Evolutionary conservation across 768 basidiomycete species (phyloP), one percentile per base, ranked within the genome.

Genomic region (Russula ochroleuca): DNA sequence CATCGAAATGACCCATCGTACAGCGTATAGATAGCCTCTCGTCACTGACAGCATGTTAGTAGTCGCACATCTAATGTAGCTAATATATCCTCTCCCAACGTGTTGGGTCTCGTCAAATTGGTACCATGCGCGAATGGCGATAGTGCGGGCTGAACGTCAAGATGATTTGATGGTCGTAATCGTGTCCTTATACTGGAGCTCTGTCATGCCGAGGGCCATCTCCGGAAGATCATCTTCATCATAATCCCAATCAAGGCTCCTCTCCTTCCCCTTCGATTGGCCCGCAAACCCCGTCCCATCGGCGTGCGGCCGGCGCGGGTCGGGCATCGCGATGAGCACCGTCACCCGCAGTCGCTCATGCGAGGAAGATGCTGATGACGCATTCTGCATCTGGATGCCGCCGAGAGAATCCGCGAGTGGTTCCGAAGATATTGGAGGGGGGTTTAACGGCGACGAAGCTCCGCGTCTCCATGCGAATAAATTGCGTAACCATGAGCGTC

Each of bases 291-390:
- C 43, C 19, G 11, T 35, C 21, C 45, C 37, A 40, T 59, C 53
- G 35, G 41, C 28, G 54, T 63, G 66, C 31, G 69, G 62, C 33
- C 67, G 70, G 19, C 68, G 72, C 19, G 73, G 75, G 19, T 77
- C 73, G 2, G 85, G 85, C 85, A 85, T 85, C 19, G 80, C 78
- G 50, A 86, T 77, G 62, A 86, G 74, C 3, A 85, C 81, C 19
- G 83, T 78, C 13, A 86, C 76, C 68, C 84, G 81, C 23, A 84
- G 23, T 5, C 11, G 65, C 15, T 59, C 49, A 5, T 56, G 49
- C n/a, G 14, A 2, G 1, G 53, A n/a, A 43, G 56, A 6, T 5
- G 33, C 23, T 19, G 56, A 3, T 5, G 23, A 31, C 23, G 41
- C 10, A 21, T 35, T 37, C 47, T 59, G 57, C 9, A 6, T 19